Percentiles rank a stretch among this genome's conserved stretches.
Conservation (phyloP, 495 filamentous ascomycete species). For the Talaromyces proteolyticus region DNA sequence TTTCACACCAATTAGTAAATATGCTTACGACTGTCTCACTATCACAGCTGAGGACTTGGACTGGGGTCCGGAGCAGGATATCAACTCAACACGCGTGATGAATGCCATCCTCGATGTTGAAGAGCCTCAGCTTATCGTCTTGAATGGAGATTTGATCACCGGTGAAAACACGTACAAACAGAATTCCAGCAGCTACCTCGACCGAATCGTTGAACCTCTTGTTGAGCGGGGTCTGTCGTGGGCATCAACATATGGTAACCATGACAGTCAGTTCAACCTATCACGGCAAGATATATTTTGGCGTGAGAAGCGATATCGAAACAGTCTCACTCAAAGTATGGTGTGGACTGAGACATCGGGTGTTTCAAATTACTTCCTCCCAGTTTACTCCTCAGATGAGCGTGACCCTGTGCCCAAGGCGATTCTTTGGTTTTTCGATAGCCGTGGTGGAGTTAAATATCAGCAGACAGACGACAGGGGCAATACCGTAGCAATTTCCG, state of each 20-base stretch:
- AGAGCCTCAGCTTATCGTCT: constrained; percentile 51
- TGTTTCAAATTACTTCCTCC: constrained; percentile 67
- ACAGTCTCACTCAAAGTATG: constrained; percentile 47
- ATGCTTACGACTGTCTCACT: background rate
- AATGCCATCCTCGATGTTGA: constrained; percentile 54
- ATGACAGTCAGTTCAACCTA: constrained; percentile 59
- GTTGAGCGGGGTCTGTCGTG: constrained; percentile 46
- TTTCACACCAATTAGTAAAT: background rate
- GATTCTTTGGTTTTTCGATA: constrained; percentile 75
- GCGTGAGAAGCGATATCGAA: constrained; percentile 46
- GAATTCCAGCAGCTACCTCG: constrained; percentile 54
- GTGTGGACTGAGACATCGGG: constrained; percentile 43
- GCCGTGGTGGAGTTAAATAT: constrained; percentile 52
- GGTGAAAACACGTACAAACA: constrained; percentile 56
- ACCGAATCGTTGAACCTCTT: constrained; percentile 55
- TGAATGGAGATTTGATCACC: constrained; percentile 73
- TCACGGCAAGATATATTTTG: constrained; percentile 46
- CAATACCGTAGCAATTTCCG: constrained; percentile 20
- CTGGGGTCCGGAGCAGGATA: constrained; percentile 57
- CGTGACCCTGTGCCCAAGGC: constrained; percentile 32
- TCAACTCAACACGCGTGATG: constrained; percentile 53
- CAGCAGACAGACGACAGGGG: constrained; percentile 28
- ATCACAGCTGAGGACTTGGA: constrained; percentile 32
- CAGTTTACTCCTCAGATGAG: constrained; percentile 32
- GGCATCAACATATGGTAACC: constrained; percentile 72